phyloP scores from a whole-genome alignment of 768 basidiomycete genomes.

The Ephemerocybe angulata region DNA sequence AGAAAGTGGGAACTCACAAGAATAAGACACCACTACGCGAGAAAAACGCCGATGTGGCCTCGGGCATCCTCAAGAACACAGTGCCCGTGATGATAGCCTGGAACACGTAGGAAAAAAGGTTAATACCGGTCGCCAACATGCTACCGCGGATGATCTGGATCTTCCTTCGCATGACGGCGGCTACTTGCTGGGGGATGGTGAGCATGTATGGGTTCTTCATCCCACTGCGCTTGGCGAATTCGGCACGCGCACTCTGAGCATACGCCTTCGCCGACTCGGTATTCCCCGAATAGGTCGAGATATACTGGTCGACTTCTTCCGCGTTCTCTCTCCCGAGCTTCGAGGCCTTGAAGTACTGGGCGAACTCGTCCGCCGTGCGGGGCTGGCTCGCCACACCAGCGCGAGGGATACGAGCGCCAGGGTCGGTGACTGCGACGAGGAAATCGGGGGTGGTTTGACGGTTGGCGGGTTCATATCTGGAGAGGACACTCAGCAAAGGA shows the following conservation, averaged over 20 bases:
- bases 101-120: slow-evolving; percentile 44
- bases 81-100: slow-evolving; percentile 55
- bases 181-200: slow-evolving; percentile 42
- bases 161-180: slow-evolving; percentile 41
- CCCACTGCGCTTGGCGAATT: slow-evolving; percentile 45
- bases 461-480: slow-evolving; percentile 53
- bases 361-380: slow-evolving; percentile 57
- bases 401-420: slow-evolving; percentile 52
- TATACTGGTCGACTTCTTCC: slow-evolving; percentile 45
- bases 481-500: not conserved
- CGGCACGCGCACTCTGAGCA: slow-evolving; percentile 42
- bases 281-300: slow-evolving; percentile 40
- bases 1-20: slow-evolving; percentile 44
- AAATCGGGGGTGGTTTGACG: slow-evolving; percentile 67
- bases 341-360: slow-evolving; percentile 41
- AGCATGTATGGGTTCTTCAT: slow-evolving; percentile 40
- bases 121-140: slow-evolving; percentile 33
- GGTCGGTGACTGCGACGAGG: slow-evolving; percentile 59
- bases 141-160: slow-evolving; percentile 44
- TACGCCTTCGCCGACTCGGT: slow-evolving; percentile 41
- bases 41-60: slow-evolving; percentile 60
- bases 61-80: slow-evolving; percentile 56
- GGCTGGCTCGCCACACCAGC: slow-evolving; percentile 42
- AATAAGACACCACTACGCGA: slow-evolving; percentile 80
- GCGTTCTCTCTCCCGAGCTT: slow-evolving; percentile 37